Evolutionary conservation across 192 early-diverging fungal genomes (phyloP).

Genomic region (Gryganskiella cystojenkinii): DNA sequence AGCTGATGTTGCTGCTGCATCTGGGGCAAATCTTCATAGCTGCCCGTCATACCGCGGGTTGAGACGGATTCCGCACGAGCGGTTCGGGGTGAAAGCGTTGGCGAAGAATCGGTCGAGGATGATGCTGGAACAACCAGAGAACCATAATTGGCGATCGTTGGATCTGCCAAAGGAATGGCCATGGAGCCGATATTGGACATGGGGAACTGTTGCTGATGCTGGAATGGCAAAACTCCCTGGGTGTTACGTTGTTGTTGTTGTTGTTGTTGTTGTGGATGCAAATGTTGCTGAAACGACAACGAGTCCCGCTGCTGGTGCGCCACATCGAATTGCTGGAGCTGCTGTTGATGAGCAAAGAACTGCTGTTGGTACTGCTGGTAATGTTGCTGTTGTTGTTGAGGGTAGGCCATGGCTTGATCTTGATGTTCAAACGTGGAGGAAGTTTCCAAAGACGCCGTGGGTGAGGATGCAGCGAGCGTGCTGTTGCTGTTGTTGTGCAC

Average conservation of each 20-base stretch:
- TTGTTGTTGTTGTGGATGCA: constrained; percentile 15
- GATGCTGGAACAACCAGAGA: constrained; percentile 47
- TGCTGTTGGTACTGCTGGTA: not conserved
- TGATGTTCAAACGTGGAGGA: constrained; percentile 4
- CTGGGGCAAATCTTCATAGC: no score
- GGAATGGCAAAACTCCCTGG: not conserved
- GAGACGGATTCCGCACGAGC: constrained; percentile 10
- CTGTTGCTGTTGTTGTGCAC: not conserved
- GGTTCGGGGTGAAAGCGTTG: constrained; percentile 14
- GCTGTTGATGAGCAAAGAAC: not conserved
- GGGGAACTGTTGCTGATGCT: constrained; percentile 3
- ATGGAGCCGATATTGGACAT: constrained; percentile 15
- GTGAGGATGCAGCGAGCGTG: constrained; percentile 1
- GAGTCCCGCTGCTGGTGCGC: constrained; percentile 6
- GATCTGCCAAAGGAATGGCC: constrained; percentile 20
- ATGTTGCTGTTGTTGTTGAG: no score
- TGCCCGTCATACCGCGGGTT: not conserved
- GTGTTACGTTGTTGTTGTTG: constrained; percentile 7
- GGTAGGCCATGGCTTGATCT: not conserved
- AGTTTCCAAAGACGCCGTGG: constrained; percentile 18
- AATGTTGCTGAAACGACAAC: not conserved
- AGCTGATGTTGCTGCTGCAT: no score
- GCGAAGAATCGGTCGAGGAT: constrained; percentile 25
- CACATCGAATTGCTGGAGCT: not conserved
- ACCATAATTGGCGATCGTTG: constrained; percentile 24